phyloP scores from a whole-genome alignment of 345 rosid species.

The Salix exigua region DNA sequence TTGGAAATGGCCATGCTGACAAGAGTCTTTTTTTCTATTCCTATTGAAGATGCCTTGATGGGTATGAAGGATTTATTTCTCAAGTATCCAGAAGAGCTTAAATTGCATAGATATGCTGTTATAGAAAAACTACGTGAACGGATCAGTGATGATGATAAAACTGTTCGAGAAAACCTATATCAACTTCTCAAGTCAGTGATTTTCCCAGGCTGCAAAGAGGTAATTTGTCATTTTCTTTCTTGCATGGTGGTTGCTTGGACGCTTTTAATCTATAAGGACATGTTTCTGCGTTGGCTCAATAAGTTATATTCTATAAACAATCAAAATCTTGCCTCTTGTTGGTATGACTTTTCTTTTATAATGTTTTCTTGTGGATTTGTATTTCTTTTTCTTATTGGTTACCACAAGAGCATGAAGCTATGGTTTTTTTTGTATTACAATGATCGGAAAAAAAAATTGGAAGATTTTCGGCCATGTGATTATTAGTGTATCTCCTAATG shows the following conservation, averaged over 20 bases:
- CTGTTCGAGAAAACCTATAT: conserved; percentile 59
- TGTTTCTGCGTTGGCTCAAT: not conserved
- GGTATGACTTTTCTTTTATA: not conserved
- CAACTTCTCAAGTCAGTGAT: conserved; percentile 51
- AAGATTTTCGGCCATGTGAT: too few species aligned
- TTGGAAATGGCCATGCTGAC: not conserved
- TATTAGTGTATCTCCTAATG: too few species aligned
- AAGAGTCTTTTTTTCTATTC: conserved; percentile 5
- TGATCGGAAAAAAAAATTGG: not conserved
- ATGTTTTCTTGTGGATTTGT: not conserved
- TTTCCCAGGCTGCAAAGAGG: conserved; percentile 76
- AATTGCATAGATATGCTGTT: conserved; percentile 46
- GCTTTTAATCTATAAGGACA: not conserved
- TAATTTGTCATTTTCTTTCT: conserved; percentile 14
- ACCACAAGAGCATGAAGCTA: not conserved
- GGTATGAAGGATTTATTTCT: conserved; percentile 68
- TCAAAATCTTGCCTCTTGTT: not conserved
- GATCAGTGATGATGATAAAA: conserved; percentile 57
- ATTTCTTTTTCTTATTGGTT: not conserved
- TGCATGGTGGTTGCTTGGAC: not conserved
- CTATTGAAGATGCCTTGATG: conserved; percentile 59
- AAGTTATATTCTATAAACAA: not conserved
- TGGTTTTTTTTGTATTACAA: not conserved
- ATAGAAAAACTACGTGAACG: conserved; percentile 69
- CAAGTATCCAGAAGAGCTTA: conserved; percentile 65